phyloP scores from a whole-genome alignment of 805 yeast species.

The Schizosaccharomyces osmophilus region DNA sequence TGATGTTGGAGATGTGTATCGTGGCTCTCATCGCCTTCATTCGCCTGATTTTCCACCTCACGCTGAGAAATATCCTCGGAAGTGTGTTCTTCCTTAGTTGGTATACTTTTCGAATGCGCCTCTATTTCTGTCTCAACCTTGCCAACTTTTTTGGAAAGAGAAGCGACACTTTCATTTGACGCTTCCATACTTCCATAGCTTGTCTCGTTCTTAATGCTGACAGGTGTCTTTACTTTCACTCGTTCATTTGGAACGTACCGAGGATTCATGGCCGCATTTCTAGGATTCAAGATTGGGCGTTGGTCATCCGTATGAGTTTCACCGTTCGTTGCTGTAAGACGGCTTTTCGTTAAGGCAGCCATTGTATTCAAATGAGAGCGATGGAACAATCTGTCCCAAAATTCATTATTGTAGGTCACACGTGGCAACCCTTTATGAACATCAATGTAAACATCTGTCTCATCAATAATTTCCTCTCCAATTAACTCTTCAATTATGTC shows the following conservation, averaged over 20 bases:
- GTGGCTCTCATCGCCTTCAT: no score
- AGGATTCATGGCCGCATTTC: background rate
- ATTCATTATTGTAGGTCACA: slow-evolving; percentile 15
- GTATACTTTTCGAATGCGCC: no score
- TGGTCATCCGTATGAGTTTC: background rate
- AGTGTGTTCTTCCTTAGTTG: no score
- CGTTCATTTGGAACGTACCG: background rate
- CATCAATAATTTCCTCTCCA: slow-evolving; percentile 95
- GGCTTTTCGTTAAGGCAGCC: background rate
- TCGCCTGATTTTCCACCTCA: no score
- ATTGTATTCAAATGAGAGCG: background rate
- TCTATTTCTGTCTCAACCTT: no score
- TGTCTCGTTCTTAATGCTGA: background rate
- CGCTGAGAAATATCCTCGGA: no score
- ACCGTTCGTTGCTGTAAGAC: background rate
- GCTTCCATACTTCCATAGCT: background rate
- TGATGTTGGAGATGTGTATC: no score
- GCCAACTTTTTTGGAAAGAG: no score
- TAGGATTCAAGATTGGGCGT: background rate
- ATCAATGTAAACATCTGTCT: slow-evolving; percentile 79
- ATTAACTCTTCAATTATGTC: slow-evolving; percentile 95
- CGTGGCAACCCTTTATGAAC: slow-evolving; percentile 62
- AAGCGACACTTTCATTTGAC: background rate
- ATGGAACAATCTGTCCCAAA: slow-evolving; percentile 3
- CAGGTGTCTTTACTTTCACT: background rate